Evolutionary conservation across 148 eudicot species (phyloP).

Genomic region (Tetragonia tetragonoides): DNA sequence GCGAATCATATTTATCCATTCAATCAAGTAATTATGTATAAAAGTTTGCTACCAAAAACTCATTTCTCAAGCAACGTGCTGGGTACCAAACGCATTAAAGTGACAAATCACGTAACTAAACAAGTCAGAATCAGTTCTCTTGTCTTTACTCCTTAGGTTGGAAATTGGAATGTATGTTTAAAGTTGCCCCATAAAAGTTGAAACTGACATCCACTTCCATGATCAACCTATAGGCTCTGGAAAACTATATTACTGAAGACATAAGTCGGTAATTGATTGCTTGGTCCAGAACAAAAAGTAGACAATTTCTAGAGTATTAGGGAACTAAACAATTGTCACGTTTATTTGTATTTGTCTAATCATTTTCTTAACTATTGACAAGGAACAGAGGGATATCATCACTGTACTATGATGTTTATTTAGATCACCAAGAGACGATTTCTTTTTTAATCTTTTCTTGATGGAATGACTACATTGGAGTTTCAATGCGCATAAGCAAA

Average conservation of each 20-base stretch:
- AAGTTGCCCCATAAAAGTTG: conserved; percentile 18
- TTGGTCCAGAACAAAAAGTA: not conserved
- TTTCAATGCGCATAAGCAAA: too few relatives aligned
- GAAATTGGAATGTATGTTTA: not conserved
- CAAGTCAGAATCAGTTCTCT: conserved; percentile 30
- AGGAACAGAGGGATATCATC: too few relatives aligned
- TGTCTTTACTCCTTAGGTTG: not conserved
- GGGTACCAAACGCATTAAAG: conserved; percentile 1
- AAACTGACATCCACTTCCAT: conserved; percentile 16
- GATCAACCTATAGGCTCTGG: not conserved
- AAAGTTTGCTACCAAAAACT: not conserved
- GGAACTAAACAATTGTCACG: not conserved
- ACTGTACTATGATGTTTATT: too few relatives aligned
- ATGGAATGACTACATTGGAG: too few relatives aligned
- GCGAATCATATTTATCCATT: conserved; percentile 1
- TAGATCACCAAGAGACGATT: too few relatives aligned
- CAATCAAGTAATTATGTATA: not conserved
- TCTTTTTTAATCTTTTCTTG: too few relatives aligned
- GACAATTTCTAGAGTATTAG: too few relatives aligned
- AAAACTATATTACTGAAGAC: not conserved
- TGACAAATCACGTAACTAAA: conserved; percentile 7
- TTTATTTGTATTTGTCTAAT: not conserved
- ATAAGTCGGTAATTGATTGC: not conserved
- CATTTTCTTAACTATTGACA: not conserved
- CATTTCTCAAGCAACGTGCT: conserved; percentile 17